Conservation (phyloP, 2,329 filamentous ascomycete genomes). For the Claviceps lovelessii region DNA sequence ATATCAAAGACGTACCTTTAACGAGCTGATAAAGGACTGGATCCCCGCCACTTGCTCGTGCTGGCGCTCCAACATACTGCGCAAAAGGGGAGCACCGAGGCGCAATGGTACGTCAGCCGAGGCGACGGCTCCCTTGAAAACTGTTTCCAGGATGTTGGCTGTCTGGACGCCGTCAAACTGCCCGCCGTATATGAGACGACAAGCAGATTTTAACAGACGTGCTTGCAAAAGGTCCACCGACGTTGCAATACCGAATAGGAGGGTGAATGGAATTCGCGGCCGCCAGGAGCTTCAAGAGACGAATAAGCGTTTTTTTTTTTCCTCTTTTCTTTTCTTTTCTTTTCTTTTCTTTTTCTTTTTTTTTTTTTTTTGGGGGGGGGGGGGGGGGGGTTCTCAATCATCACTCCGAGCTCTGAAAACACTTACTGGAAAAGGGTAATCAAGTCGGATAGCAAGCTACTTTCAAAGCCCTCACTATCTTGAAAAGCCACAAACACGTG, state of each 20-base stretch:
- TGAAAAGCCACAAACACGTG: constrained; percentile 61
- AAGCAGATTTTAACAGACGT: constrained; percentile 53
- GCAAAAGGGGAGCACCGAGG: constrained; percentile 49
- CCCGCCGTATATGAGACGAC: constrained; percentile 51
- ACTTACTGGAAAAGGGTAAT: constrained; percentile 53
- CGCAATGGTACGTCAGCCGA: constrained; percentile 41
- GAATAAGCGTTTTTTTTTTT: constrained; percentile 8
- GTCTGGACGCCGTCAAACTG: constrained; percentile 69
- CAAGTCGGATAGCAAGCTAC: constrained; percentile 54
- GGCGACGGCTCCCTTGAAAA: constrained; percentile 53
- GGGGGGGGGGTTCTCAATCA: too few relatives aligned
- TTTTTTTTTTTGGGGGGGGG: too few relatives aligned
- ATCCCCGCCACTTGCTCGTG: constrained; percentile 64
- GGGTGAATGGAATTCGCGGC: constrained; percentile 60
- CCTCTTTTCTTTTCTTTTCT: too few relatives aligned
- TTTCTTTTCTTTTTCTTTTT: too few relatives aligned
- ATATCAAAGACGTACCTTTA: constrained; percentile 38
- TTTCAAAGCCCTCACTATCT: constrained; percentile 72
- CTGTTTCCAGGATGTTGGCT: constrained; percentile 54
- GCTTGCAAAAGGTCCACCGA: constrained; percentile 69
- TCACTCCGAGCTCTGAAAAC: neutral
- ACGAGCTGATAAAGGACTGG: constrained; percentile 53
- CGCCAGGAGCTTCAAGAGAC: constrained; percentile 40
- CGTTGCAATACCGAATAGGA: constrained; percentile 69
- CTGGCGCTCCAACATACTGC: constrained; percentile 54